Conservation (phyloP, 139 green algal genomes). For the Gonium pectorale region DNA sequence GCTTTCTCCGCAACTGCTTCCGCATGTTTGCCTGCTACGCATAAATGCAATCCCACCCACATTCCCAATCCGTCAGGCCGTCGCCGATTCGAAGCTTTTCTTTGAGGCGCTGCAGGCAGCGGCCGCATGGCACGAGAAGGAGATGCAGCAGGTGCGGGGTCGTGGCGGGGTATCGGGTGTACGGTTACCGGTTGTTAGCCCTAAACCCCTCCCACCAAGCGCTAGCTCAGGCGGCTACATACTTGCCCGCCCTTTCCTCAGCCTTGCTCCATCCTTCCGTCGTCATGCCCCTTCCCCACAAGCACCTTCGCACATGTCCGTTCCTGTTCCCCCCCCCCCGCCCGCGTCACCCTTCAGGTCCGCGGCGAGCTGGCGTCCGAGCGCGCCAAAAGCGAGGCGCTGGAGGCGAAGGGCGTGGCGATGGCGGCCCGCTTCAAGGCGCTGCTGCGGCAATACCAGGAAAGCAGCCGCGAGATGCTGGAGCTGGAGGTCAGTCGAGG, state of each 20-base stretch:
- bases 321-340: background rate
- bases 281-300: too few relatives aligned
- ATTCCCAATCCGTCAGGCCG: constrained; percentile 4
- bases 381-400: constrained; percentile 3
- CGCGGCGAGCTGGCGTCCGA: background rate
- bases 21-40: background rate
- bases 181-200: background rate
- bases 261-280: too few relatives aligned
- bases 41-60: background rate
- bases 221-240: too few relatives aligned
- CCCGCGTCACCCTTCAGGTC: background rate
- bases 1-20: too few relatives aligned
- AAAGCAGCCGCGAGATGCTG: constrained; percentile 30
- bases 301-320: too few relatives aligned
- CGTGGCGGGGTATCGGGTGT: background rate
- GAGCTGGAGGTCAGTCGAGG: constrained; percentile 40
- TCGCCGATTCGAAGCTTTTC: constrained; percentile 11
- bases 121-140: background rate
- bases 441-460: constrained; percentile 27
- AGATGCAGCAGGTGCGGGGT: background rate
- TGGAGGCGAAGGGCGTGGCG: constrained; percentile 7
- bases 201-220: too few relatives aligned
- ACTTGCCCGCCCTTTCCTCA: too few relatives aligned
- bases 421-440: constrained; percentile 29
- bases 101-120: background rate